phyloP scores from a whole-genome alignment of 306 rosid species.

The Prosopis cineraria region DNA sequence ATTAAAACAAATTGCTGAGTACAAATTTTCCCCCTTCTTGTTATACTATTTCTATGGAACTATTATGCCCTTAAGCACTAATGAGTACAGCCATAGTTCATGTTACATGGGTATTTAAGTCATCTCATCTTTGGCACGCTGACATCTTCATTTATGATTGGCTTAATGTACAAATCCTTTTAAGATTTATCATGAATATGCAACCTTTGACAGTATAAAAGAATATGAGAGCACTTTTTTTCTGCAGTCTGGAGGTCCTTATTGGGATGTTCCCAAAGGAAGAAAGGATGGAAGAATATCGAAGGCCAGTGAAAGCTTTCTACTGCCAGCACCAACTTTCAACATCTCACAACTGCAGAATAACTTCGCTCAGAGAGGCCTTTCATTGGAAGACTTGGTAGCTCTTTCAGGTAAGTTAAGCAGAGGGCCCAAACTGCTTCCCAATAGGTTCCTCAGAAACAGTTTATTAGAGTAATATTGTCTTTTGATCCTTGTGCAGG shows the following conservation, averaged over 20 bases:
- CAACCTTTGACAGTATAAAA: constrained; percentile 16
- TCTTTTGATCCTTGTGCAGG: constrained; percentile 51
- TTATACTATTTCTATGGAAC: not conserved
- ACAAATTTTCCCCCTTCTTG: not conserved
- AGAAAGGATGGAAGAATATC: constrained; percentile 87
- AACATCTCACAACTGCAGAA: constrained; percentile 72
- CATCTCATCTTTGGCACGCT: not conserved
- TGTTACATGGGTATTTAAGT: not conserved
- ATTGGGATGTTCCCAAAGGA: constrained; percentile 85
- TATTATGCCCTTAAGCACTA: not conserved
- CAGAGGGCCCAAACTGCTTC: constrained; percentile 16
- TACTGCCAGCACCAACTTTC: constrained; percentile 72
- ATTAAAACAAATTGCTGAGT: not conserved
- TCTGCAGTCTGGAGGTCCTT: constrained; percentile 82
- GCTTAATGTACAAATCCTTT: not conserved
- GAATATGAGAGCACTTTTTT: constrained; percentile 4
- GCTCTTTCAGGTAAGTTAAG: constrained; percentile 79
- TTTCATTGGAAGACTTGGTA: constrained; percentile 64
- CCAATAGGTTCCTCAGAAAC: not conserved
- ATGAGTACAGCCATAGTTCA: not conserved
- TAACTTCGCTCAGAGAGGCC: constrained; percentile 79
- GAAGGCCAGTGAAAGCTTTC: constrained; percentile 65
- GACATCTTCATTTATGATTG: not conserved
- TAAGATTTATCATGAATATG: not conserved
- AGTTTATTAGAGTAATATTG: constrained; percentile 16